phyloP scores from a whole-genome alignment of 2,329 filamentous ascomycete species.

The Ophiocordyceps robertsii region DNA sequence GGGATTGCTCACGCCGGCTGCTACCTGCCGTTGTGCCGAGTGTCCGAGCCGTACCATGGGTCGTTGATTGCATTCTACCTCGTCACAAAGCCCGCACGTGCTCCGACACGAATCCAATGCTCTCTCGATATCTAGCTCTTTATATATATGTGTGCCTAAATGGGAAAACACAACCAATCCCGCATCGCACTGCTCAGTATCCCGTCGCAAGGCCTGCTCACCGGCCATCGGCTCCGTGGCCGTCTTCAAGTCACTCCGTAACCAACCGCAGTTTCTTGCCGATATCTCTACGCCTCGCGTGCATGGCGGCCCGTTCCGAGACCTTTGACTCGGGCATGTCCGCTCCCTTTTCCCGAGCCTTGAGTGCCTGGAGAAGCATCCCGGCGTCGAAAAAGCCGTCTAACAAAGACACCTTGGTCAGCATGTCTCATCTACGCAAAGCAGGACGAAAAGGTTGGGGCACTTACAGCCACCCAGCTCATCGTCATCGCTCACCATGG shows the following conservation, averaged over 20 bases:
- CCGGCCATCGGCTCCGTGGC: no score
- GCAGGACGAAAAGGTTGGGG: not conserved
- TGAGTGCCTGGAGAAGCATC: conserved; percentile 81
- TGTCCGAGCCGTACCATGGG: no score
- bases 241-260: conserved; percentile 5
- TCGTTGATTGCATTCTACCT: no score
- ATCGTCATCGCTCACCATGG: conserved; percentile 67
- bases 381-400: conserved; percentile 97
- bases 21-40: no score
- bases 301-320: conserved; percentile 45
- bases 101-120: not conserved
- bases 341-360: conserved; percentile 47
- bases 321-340: conserved; percentile 28
- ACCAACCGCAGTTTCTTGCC: conserved; percentile 53
- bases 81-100: no score
- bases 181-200: no score
- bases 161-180: no score
- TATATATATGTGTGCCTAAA: no score
- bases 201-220: no score
- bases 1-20: no score
- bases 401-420: conserved; percentile 18
- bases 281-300: conserved; percentile 49
- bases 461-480: conserved; percentile 85
- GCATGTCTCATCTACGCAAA: not conserved
- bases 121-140: no score